Conservation (phyloP, 495 filamentous ascomycete genomes). For the Penicilliopsis zonata region DNA sequence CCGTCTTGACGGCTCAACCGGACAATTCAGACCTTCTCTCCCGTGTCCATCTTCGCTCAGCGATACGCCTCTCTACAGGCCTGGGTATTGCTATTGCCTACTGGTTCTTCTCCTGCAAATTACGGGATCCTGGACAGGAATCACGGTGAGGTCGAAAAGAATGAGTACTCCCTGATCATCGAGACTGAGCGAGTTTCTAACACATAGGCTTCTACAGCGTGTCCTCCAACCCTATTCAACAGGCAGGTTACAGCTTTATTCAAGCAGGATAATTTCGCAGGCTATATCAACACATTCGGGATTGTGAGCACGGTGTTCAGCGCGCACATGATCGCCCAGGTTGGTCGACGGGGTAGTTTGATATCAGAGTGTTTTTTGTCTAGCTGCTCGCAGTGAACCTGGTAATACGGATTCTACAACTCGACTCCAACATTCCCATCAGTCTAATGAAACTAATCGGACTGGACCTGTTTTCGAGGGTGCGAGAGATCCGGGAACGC, state of each 20-base stretch:
- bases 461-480: constrained; percentile 29
- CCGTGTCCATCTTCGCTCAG: constrained; percentile 41
- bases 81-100: constrained; percentile 50
- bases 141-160: too few relatives aligned
- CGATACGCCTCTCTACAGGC: constrained; percentile 37
- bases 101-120: constrained; percentile 46
- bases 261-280: constrained; percentile 37
- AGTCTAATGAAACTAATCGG: too few relatives aligned
- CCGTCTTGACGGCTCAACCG: constrained; percentile 28
- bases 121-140: constrained; percentile 40
- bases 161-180: too few relatives aligned
- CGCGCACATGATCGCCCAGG: constrained; percentile 39
- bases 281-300: constrained; percentile 41
- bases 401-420: too few relatives aligned
- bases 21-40: constrained; percentile 33
- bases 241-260: constrained; percentile 31
- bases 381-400: constrained; percentile 21
- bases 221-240: constrained; percentile 27
- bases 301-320: constrained; percentile 42
- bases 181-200: too few relatives aligned
- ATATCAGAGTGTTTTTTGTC: constrained; percentile 26
- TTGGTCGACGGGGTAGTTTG: constrained; percentile 34
- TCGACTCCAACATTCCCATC: too few relatives aligned
- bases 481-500: constrained; percentile 16
- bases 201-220: too few relatives aligned